Evolutionary conservation across 441 rosid species (phyloP).

Genomic region (Kokia cookei): DNA sequence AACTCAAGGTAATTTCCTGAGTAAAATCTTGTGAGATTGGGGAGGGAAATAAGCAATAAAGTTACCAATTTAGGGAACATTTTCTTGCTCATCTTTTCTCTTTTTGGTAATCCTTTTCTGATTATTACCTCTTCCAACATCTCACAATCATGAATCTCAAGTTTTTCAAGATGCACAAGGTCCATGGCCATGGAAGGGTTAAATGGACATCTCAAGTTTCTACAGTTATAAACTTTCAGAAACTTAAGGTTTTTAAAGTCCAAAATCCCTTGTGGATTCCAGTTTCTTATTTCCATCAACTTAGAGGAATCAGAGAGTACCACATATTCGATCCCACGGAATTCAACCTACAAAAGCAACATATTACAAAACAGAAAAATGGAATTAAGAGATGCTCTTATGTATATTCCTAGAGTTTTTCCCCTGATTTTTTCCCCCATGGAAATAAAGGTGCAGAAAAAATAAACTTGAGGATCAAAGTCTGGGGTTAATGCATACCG

Average conservation of each 20-base stretch:
- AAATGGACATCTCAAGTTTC: background rate
- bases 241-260: background rate
- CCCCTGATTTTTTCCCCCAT: background rate
- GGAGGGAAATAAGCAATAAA: background rate
- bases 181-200: slow-evolving; percentile 4
- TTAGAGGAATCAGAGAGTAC: slow-evolving; percentile 1
- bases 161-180: slow-evolving; percentile 3
- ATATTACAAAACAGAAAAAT: background rate
- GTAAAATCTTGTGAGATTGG: slow-evolving; percentile 5
- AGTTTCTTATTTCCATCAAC: background rate
- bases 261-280: slow-evolving; percentile 1
- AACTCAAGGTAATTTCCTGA: slow-evolving; percentile 5
- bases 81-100: background rate
- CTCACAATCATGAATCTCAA: slow-evolving; percentile 3
- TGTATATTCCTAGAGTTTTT: background rate
- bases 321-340: background rate
- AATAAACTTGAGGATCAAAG: background rate
- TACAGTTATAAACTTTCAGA: background rate
- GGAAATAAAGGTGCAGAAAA: background rate
- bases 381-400: background rate
- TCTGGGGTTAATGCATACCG: background rate
- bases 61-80: slow-evolving; percentile 5
- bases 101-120: background rate
- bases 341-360: background rate
- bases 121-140: slow-evolving; percentile 3